phyloP scores from a whole-genome alignment of 2,329 filamentous ascomycete species.

The Hypoxylon sp. region DNA sequence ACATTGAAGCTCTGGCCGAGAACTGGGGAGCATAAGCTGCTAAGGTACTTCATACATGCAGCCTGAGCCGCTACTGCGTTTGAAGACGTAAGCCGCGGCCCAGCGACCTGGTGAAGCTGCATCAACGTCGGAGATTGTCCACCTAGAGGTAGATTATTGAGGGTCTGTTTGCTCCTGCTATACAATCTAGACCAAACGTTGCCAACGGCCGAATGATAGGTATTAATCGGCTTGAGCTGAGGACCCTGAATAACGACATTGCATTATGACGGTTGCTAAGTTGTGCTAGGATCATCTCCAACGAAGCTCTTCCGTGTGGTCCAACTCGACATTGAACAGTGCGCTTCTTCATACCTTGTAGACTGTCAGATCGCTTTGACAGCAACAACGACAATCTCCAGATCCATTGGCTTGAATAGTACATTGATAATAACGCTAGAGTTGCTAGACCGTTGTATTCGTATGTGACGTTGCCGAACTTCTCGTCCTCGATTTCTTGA shows the following conservation, averaged over 20 bases:
- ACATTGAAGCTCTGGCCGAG: slow-evolving; percentile 16
- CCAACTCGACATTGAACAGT: background rate
- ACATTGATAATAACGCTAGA: slow-evolving; percentile 19
- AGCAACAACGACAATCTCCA: slow-evolving; percentile 14
- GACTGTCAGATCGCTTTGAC: slow-evolving; percentile 27
- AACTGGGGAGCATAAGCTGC: slow-evolving; percentile 28
- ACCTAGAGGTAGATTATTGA: slow-evolving; percentile 17
- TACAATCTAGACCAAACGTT: slow-evolving; percentile 20
- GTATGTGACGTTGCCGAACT: slow-evolving; percentile 35
- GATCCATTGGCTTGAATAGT: slow-evolving; percentile 23
- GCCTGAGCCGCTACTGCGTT: slow-evolving; percentile 9
- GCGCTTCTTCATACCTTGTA: slow-evolving; percentile 9
- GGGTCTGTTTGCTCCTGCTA: slow-evolving; percentile 32
- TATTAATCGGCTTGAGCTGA: slow-evolving; percentile 10
- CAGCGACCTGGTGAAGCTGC: slow-evolving; percentile 26
- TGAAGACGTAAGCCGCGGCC: slow-evolving; percentile 23
- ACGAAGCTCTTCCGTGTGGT: slow-evolving; percentile 19
- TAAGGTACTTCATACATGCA: slow-evolving; percentile 7
- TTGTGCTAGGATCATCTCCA: background rate
- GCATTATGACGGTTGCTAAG: background rate
- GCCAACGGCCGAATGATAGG: slow-evolving; percentile 7
- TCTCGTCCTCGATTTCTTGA: slow-evolving; percentile 25
- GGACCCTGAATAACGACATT: slow-evolving; percentile 3
- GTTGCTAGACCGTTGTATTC: slow-evolving; percentile 14
- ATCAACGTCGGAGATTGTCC: slow-evolving; percentile 34